Base-by-base conservation (phyloP, 1,139 yeast species). In the Suhomyces guaymorum region DNA sequence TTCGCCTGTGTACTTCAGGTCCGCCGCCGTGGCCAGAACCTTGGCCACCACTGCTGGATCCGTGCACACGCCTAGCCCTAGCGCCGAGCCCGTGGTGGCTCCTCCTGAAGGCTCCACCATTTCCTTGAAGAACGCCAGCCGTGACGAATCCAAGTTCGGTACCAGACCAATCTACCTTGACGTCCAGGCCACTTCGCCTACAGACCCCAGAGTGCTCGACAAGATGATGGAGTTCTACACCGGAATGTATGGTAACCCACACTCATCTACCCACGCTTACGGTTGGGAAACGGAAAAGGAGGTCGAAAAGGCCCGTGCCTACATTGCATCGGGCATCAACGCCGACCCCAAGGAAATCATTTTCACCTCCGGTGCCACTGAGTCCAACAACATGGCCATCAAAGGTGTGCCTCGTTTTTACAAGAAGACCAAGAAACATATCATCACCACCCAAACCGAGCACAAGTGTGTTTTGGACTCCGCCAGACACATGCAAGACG, bases 271-370 rank as follows among this genome's bases (percentile, higher is more conserved):
- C 9, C 97, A 92, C 57, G 78, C 96, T n/a, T 92, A 92, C 58
- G 99, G 99, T 23, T 92, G 99, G 99, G 99, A 92, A 65, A 86
- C 98, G 5, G 97, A 90, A 41, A 78, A 76, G 49, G 96, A 85
- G 42, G 95, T 94, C 22, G 98, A 92, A 56, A 70, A 68, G 38
- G 96, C 98, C 3, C 78, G 99, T 54, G 73, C 69, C 35, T 74
- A 89, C 51, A 73, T 92, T 37, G 97, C 98, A 4, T 70, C 72
- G 24, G 76, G 92, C 35, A 89, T 94, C 49, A 79, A 80, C 24
- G 98, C 98, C 16, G 97, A 92, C 58, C 89, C 97, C 32, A 92
- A 90, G 66, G 98, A 94, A 65, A 92, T 92, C 51, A 84, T 92
- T 36, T 90, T 92, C 70, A 92, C 97, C 1, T 84, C 95, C 4